Evolutionary conservation across 2,329 filamentous ascomycete genomes (phyloP), one percentile per base, ranked within the genome.

Genomic region (Fusarium pilosicola): DNA sequence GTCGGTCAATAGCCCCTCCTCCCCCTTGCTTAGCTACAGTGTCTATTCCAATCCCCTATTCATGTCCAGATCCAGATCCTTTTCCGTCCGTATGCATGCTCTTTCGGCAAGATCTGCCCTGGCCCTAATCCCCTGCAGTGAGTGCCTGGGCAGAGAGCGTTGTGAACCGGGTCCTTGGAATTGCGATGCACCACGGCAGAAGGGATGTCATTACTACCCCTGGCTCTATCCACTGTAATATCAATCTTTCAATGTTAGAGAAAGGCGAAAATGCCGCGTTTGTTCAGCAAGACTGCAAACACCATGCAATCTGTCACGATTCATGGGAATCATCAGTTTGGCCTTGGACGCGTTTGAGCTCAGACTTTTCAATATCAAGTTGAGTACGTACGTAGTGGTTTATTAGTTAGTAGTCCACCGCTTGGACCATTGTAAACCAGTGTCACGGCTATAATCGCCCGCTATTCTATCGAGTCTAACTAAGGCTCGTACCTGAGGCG

Each of bases 111-210:
- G 36, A 57, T 48, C 54, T 72, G 24, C 64, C 64, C 54, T 68
- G 70, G 36, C 69, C 69, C 69, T 72, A 69, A 69, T 45, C 30
- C 46, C 49, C 46, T n/a, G 49, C 51, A 44, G 38, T 51, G 39
- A 67, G 39, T 18, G n/a, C 30, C 39, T 42, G 38, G 34, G 42
- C 10, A 38, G 24, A 38, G n/a, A 48, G 34, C 34, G 49, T 44
- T 64, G 58, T 26, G 46, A 70, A 72, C 65, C 70, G 70, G 70
- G 70, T 69, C 69, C 69, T 54, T 72, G 70, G 64, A 45, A 72
- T 60, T 69, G 56, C 24, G 49, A 64, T 39, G 39, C 41, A 58
- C 56, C 56, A 67, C 26, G 32, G 39, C 38, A 44, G 54, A 28
- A 58, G 39, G 20, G 55, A 54, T 32, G 20, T 32, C 36, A 41